These are phyloP conservation scores for Cucumis sativus DNA, from an alignment of 306 rosid species.

Conservation along the genomic window DNA sequence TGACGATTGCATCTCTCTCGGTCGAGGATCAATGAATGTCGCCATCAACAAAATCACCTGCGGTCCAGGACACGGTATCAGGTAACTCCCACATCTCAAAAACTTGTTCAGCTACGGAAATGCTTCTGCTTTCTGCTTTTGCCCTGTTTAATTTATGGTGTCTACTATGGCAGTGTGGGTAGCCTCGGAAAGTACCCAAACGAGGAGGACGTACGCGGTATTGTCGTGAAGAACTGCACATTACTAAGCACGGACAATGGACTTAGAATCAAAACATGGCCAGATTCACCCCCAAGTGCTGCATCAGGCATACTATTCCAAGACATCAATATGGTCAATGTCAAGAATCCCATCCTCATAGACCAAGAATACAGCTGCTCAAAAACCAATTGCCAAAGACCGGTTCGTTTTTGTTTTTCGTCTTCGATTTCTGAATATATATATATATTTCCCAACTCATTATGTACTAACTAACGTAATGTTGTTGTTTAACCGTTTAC, in stretches of 20 bases:
- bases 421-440: neutral
- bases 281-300: constrained; percentile 3
- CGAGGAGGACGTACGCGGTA: constrained; percentile 16
- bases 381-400: neutral
- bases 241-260: constrained; percentile 18
- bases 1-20: constrained; percentile 31
- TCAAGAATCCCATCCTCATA: constrained; percentile 25
- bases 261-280: constrained; percentile 43
- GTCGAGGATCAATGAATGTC: constrained; percentile 8
- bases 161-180: neutral
- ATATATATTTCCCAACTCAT: neutral
- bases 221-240: constrained; percentile 24
- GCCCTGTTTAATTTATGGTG: neutral
- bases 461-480: neutral
- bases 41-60: constrained; percentile 5
- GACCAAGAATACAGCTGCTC: constrained; percentile 39
- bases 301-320: constrained; percentile 21
- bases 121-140: neutral
- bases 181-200: constrained; percentile 19
- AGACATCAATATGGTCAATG: constrained; percentile 25
- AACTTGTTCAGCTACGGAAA: neutral
- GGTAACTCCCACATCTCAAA: neutral
- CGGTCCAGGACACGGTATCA: constrained; percentile 20
- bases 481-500: neutral
- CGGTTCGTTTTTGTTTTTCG: neutral